phyloP scores from a whole-genome alignment of 352 stramenopile genomes.

The Plasmopara muralis region DNA sequence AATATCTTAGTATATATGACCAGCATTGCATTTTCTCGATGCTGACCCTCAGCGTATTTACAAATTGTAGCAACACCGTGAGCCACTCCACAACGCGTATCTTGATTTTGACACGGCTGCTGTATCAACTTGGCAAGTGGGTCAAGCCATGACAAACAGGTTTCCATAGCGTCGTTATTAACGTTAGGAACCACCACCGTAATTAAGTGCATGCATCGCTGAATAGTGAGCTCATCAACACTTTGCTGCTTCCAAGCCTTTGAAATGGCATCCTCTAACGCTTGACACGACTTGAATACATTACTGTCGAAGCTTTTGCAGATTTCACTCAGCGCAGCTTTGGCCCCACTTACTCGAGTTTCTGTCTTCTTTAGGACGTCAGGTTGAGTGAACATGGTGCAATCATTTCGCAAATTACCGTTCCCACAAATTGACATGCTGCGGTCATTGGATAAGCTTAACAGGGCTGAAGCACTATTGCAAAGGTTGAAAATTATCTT shows the following conservation, averaged over 20 bases:
- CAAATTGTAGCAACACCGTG: slow-evolving; percentile 45
- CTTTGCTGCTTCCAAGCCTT: slow-evolving; percentile 28
- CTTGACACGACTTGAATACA: slow-evolving; percentile 30
- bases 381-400: slow-evolving; percentile 4
- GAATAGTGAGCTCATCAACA: slow-evolving; percentile 28
- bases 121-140: slow-evolving; percentile 25
- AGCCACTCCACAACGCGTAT: slow-evolving; percentile 31
- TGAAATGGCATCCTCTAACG: slow-evolving; percentile 30
- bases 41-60: slow-evolving; percentile 17
- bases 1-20: slow-evolving; percentile 51
- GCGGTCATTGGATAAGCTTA: slow-evolving; percentile 14
- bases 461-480: slow-evolving; percentile 49
- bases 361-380: slow-evolving; percentile 28
- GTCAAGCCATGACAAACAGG: slow-evolving; percentile 42
- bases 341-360: slow-evolving; percentile 39
- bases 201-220: slow-evolving; percentile 49
- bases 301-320: slow-evolving; percentile 23
- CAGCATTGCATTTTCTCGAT: slow-evolving; percentile 38
- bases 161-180: slow-evolving; percentile 18
- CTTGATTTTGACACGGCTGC: slow-evolving; percentile 15
- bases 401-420: slow-evolving; percentile 4
- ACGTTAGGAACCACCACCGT: slow-evolving; percentile 32
- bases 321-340: slow-evolving; percentile 35
- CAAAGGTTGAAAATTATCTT: slow-evolving; percentile 80
- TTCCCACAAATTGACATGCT: slow-evolving; percentile 1